A percentile compares a stretch with the other conserved stretches of the same genome.
Conservation (phyloP, 1,284 basidiomycete genomes). For the Volvariella volvacea region DNA sequence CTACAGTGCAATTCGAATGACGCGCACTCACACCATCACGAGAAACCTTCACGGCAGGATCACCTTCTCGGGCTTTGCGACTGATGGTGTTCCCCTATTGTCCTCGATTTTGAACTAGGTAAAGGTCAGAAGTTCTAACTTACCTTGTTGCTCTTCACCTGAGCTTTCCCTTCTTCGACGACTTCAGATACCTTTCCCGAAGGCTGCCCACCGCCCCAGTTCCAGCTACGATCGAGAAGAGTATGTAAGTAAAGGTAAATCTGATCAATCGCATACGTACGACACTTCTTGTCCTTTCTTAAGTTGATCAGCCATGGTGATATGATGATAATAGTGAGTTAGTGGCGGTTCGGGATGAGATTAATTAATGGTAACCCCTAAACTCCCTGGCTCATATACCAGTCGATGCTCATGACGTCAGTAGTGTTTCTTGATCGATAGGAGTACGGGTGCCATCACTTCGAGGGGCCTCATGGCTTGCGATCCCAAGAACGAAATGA, state of each 20-base stretch:
- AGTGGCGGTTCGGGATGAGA: too few relatives aligned
- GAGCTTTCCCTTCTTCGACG: constrained; percentile 3
- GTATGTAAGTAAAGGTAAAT: too few relatives aligned
- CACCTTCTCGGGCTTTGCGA: constrained; percentile 3
- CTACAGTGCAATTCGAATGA: too few relatives aligned
- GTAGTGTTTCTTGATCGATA: too few relatives aligned
- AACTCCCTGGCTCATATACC: too few relatives aligned
- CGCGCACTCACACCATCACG: constrained; percentile 1
- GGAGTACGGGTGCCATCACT: too few relatives aligned
- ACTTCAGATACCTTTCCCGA: constrained; percentile 5
- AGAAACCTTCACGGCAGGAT: constrained; percentile 6
- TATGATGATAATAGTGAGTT: too few relatives aligned
- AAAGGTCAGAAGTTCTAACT: neutral
- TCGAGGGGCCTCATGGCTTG: too few relatives aligned
- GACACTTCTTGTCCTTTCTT: constrained; percentile 1
- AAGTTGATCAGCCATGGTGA: neutral
- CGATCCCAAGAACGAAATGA: too few relatives aligned
- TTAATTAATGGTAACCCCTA: too few relatives aligned
- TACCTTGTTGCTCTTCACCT: neutral
- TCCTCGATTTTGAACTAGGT: constrained; percentile 2
- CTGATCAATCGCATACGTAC: neutral
- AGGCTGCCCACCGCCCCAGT: constrained; percentile 7
- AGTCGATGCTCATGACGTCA: too few relatives aligned
- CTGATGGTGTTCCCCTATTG: constrained; percentile 5
- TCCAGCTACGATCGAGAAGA: constrained; percentile 1